phyloP scores from a whole-genome alignment of 208 protist species.

The Leishmania martiniquensis region DNA sequence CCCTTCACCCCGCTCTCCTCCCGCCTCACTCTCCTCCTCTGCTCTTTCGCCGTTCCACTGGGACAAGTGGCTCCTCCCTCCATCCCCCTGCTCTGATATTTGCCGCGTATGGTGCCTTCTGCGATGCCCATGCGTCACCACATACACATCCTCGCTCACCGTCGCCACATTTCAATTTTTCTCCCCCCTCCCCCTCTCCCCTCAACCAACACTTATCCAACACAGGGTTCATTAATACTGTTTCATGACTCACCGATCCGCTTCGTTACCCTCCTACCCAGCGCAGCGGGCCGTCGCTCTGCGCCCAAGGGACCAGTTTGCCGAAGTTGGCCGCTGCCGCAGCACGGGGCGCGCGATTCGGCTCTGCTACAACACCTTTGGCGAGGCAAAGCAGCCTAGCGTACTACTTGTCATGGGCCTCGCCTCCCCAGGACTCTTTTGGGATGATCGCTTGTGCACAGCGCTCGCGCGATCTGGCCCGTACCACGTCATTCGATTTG shows the following conservation, averaged over 20 bases:
- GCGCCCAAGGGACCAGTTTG: constrained; percentile 42
- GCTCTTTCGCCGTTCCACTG: background rate
- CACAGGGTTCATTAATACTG: background rate
- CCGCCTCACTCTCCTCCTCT: background rate
- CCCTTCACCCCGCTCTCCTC: background rate
- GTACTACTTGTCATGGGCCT: constrained; percentile 75
- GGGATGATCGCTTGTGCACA: constrained; percentile 59
- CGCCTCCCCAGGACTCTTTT: constrained; percentile 50
- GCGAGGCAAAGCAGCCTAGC: constrained; percentile 16
- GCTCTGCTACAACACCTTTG: constrained; percentile 79
- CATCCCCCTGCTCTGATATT: too few species aligned
- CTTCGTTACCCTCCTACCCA: background rate
- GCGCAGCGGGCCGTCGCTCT: background rate
- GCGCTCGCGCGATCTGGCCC: constrained; percentile 33
- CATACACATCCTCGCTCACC: background rate
- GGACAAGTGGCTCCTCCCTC: too few species aligned
- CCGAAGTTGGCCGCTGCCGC: constrained; percentile 57
- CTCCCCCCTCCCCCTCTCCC: background rate
- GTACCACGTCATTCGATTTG: constrained; percentile 74
- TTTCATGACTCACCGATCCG: background rate
- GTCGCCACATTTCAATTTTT: background rate
- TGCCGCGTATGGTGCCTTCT: background rate
- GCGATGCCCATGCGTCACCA: background rate
- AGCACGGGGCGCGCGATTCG: constrained; percentile 48
- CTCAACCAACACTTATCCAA: background rate